A percentile compares a stretch with the other conserved stretches of the same genome.
These are phyloP conservation scores for Tricholomella constricta DNA, from an alignment of 768 basidiomycete species.

Conservation along the genomic window DNA sequence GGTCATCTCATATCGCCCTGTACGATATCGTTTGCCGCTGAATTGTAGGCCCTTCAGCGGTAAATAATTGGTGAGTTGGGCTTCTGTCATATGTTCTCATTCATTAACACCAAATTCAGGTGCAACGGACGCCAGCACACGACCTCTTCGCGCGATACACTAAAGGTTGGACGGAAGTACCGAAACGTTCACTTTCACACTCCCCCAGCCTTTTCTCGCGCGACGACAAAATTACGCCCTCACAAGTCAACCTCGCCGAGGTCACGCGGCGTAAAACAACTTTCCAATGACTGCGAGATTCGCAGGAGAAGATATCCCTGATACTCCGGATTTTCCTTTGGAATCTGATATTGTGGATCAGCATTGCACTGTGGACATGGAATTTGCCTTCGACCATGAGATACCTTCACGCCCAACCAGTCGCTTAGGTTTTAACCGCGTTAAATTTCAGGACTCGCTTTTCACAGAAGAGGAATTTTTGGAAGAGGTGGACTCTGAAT, in stretches of 20 bases:
- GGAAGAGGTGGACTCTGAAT: slow-evolving; percentile 1
- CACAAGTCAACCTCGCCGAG: slow-evolving; percentile 6
- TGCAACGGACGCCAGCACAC: background rate
- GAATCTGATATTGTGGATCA: slow-evolving; percentile 28
- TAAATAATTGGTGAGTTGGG: slow-evolving; percentile 6
- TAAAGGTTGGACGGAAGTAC: background rate
- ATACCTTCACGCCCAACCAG: slow-evolving; percentile 50
- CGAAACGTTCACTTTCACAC: background rate
- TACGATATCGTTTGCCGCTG: background rate
- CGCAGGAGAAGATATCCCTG: background rate
- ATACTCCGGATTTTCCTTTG: slow-evolving; percentile 8
- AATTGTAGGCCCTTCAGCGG: background rate
- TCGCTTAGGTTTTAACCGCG: slow-evolving; percentile 47
- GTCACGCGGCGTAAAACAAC: slow-evolving; percentile 6
- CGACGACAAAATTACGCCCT: background rate
- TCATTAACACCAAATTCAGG: background rate
- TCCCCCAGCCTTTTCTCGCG: background rate
- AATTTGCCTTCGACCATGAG: slow-evolving; percentile 17
- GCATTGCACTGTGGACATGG: slow-evolving; percentile 11
- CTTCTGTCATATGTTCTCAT: background rate
- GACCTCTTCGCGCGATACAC: background rate
- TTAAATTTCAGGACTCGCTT: slow-evolving; percentile 5
- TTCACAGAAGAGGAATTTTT: slow-evolving; percentile 4
- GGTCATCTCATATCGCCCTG: background rate
- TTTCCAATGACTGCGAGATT: slow-evolving; percentile 2